Evolutionary conservation across 140 eudicot species (phyloP), one percentile per base, ranked within the genome.

Genomic region (Oenanthe javanica): DNA sequence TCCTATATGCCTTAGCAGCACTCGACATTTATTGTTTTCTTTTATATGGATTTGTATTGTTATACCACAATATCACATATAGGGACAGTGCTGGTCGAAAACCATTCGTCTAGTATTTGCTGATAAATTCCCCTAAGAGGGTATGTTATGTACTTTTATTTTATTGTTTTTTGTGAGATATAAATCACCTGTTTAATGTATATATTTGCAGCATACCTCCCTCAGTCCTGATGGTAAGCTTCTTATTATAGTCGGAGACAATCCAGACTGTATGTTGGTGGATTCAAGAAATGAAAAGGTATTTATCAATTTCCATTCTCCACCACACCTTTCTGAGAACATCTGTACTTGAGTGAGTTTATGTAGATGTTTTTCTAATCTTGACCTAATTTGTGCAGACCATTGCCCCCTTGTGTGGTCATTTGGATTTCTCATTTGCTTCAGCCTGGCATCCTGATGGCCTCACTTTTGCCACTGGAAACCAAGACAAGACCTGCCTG

Each of bases 371-470:
- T 25, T 15, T 63, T 10, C 72, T 77, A 48, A 59, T 72, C 6
- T 78, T 23, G 4, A 61, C 18, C 4, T 46, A 63, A 64, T 31
- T 40, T 72, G 50, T 87, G 84, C 90, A 94, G 98, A 80, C 90
- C 1, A 83, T 92, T 81, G 86, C 95, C n/a, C 14, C 90, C n/a
- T 80, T 94, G 70, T 46, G 45, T 13, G 97, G 99, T 23, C 99
- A 94, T 86, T 72, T 81, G 76, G 99, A 94, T 86, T 94, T 75
- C 88, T 94, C 99, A 11, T 94, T 94, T 87, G 99, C 99, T 51
- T 90, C 99, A 54, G 97, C 97, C 38, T 94, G 99, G 99, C 86
- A 94, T 74, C 97, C 97, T 4, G 82, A 85, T 57, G 97, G 97
- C 25, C 75, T 82, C 27, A 89, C 88, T 10, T 92, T 94, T 74